phyloP scores from a whole-genome alignment of 73 alveolate genomes.

The Uronychia setigera region DNA sequence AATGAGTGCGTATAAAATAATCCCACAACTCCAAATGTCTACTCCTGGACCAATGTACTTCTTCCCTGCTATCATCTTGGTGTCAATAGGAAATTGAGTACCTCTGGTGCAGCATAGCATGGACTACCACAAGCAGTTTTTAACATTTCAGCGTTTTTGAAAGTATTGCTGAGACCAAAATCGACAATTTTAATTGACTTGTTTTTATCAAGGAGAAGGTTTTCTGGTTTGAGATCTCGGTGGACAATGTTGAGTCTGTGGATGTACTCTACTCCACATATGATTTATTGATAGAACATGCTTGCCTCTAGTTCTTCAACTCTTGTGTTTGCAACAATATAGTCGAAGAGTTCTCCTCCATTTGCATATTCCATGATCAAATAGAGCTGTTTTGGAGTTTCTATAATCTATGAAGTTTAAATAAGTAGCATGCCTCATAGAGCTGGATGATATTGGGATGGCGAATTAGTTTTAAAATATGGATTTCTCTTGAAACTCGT shows the following conservation, averaged over 20 bases:
- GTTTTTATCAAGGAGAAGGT: slow-evolving; percentile 74
- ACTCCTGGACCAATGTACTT: slow-evolving; percentile 63
- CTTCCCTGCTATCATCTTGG: slow-evolving; percentile 69
- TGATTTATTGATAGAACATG: slow-evolving; percentile 75
- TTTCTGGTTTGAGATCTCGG: slow-evolving; percentile 90
- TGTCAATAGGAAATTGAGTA: not conserved
- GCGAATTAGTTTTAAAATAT: slow-evolving; percentile 81
- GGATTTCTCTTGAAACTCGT: slow-evolving; percentile 86
- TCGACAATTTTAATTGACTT: slow-evolving; percentile 80
- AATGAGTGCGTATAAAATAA: slow-evolving; percentile 66
- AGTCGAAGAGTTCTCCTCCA: slow-evolving; percentile 86
- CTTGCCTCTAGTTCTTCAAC: slow-evolving; percentile 79
- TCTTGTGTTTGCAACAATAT: slow-evolving; percentile 66
- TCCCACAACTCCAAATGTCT: slow-evolving; percentile 78
- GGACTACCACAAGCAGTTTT: slow-evolving; percentile 92
- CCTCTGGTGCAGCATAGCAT: slow-evolving; percentile 92
- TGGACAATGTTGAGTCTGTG: slow-evolving; percentile 83
- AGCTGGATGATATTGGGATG: slow-evolving; percentile 85
- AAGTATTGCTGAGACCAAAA: slow-evolving; percentile 85
- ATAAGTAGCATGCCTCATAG: slow-evolving; percentile 62
- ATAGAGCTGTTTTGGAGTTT: slow-evolving; percentile 85
- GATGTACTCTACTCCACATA: slow-evolving; percentile 80
- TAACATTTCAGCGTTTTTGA: slow-evolving; percentile 69
- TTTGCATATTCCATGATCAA: slow-evolving; percentile 87
- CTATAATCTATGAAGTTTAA: slow-evolving; percentile 60